Evolutionary conservation across 2,329 filamentous ascomycete genomes (phyloP).

Genomic region (Colletotrichum echinochloae): DNA sequence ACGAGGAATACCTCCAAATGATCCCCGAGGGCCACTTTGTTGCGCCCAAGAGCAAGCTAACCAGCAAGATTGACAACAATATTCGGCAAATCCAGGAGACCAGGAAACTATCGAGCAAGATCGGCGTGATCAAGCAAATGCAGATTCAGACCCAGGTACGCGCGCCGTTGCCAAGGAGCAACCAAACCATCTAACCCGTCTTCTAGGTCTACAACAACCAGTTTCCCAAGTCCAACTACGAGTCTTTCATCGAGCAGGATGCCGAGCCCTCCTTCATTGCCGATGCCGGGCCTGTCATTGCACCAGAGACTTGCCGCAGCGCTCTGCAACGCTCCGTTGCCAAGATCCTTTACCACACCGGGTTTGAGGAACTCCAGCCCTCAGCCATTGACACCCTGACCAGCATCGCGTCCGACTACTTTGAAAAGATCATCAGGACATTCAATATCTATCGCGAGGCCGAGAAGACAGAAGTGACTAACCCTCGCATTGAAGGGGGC

Average conservation of each 20-base stretch:
- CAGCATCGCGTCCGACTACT: conserved; percentile 90
- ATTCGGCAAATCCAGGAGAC: conserved; percentile 97
- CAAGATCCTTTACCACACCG: conserved; percentile 95
- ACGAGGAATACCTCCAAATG: conserved; percentile 84
- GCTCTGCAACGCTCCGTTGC: conserved; percentile 91
- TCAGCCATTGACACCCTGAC: conserved; percentile 92
- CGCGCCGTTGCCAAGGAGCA: conserved; percentile 16
- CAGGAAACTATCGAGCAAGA: conserved; percentile 94
- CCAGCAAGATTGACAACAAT: conserved; percentile 87
- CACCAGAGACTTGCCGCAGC: conserved; percentile 82
- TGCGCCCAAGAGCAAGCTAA: conserved; percentile 78
- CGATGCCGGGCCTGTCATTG: conserved; percentile 89
- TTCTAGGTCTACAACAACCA: conserved; percentile 95
- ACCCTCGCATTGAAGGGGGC: conserved; percentile 54
- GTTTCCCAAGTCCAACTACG: conserved; percentile 94
- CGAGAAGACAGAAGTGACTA: conserved; percentile 75
- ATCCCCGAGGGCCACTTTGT: conserved; percentile 81
- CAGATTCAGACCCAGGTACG: conserved; percentile 93
- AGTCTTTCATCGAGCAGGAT: conserved; percentile 88
- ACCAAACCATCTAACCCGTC: conserved; percentile 4
- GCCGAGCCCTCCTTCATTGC: conserved; percentile 90
- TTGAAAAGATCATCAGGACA: conserved; percentile 83
- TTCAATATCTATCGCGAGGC: conserved; percentile 87
- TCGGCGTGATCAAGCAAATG: conserved; percentile 99
- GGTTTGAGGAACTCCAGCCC: conserved; percentile 97